These are phyloP conservation scores for Schwanniomyces sp. DNA, from an alignment of 805 yeast genomes.

Conservation along the genomic window DNA sequence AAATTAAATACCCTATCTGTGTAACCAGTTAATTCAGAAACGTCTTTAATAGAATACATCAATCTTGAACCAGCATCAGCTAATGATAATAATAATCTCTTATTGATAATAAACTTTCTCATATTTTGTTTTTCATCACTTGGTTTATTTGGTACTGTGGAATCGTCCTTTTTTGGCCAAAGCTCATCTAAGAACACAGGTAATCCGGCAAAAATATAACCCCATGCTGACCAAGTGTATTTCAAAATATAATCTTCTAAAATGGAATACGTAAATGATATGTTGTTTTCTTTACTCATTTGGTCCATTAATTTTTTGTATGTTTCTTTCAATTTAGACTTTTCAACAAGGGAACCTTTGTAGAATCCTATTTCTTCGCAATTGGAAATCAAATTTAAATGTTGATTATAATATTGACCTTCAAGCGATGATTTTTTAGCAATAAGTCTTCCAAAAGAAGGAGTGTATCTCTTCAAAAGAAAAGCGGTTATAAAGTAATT, in stretches of 20 bases:
- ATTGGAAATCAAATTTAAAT: constrained; percentile 79
- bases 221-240: constrained; percentile 93
- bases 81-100: constrained; percentile 82
- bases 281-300: constrained; percentile 52
- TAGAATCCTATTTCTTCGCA: constrained; percentile 94
- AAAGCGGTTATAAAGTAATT: constrained; percentile 82
- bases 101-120: constrained; percentile 88
- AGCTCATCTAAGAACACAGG: constrained; percentile 73
- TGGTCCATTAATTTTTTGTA: constrained; percentile 58
- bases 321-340: constrained; percentile 57
- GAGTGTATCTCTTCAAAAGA: constrained; percentile 70
- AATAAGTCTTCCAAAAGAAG: constrained; percentile 79
- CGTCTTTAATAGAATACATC: constrained; percentile 92
- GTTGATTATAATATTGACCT: constrained; percentile 86
- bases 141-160: constrained; percentile 9
- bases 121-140: constrained; percentile 59
- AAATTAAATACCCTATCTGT: constrained; percentile 82
- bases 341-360: constrained; percentile 83
- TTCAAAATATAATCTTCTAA: constrained; percentile 85
- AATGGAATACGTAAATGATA: constrained; percentile 66
- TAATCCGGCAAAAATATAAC: constrained; percentile 85
- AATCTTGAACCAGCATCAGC: constrained; percentile 95
- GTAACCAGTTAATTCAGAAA: constrained; percentile 87
- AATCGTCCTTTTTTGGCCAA: constrained; percentile 23
- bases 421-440: constrained; percentile 75